phyloP scores from a whole-genome alignment of 805 yeast species.

The Scheffersomyces lignosus region DNA sequence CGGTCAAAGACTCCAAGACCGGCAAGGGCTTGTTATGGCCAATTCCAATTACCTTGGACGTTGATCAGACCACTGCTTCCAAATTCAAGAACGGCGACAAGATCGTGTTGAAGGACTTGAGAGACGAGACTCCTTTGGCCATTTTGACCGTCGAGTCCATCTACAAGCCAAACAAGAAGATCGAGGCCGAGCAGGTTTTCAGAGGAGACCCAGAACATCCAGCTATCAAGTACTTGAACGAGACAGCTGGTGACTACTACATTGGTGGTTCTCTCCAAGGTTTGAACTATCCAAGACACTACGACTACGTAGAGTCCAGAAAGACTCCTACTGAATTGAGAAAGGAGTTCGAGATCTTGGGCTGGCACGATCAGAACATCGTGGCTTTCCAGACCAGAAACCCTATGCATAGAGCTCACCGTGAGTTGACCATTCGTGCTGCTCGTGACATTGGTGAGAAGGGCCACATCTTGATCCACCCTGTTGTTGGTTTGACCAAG shows the following conservation, averaged over 20 bases:
- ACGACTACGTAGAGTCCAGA: slow-evolving; percentile 84
- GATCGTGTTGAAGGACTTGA: slow-evolving; percentile 74
- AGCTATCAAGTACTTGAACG: slow-evolving; percentile 71
- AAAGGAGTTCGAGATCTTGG: slow-evolving; percentile 73
- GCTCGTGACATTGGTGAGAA: slow-evolving; percentile 90
- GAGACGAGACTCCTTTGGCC: slow-evolving; percentile 78
- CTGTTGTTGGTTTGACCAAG: slow-evolving; percentile 94
- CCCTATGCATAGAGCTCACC: slow-evolving; percentile 98
- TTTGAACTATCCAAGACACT: slow-evolving; percentile 78
- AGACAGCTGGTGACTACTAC: slow-evolving; percentile 78
- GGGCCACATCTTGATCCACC: slow-evolving; percentile 78
- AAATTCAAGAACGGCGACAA: slow-evolving; percentile 55
- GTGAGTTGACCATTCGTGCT: slow-evolving; percentile 94
- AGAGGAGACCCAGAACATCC: slow-evolving; percentile 98
- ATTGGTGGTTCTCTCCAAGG: slow-evolving; percentile 90
- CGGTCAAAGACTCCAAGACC: slow-evolving; percentile 29
- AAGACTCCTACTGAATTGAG: slow-evolving; percentile 90
- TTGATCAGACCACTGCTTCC: slow-evolving; percentile 50
- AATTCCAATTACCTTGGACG: slow-evolving; percentile 89
- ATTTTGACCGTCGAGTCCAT: slow-evolving; percentile 77
- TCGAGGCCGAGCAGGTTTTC: slow-evolving; percentile 83
- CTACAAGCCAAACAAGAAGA: slow-evolving; percentile 75
- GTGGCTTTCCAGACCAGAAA: slow-evolving; percentile 98
- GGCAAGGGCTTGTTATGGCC: slow-evolving; percentile 79
- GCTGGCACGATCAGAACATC: slow-evolving; percentile 72